phyloP scores from a whole-genome alignment of 2,329 filamentous ascomycete species.

The Alternaria gaisen region DNA sequence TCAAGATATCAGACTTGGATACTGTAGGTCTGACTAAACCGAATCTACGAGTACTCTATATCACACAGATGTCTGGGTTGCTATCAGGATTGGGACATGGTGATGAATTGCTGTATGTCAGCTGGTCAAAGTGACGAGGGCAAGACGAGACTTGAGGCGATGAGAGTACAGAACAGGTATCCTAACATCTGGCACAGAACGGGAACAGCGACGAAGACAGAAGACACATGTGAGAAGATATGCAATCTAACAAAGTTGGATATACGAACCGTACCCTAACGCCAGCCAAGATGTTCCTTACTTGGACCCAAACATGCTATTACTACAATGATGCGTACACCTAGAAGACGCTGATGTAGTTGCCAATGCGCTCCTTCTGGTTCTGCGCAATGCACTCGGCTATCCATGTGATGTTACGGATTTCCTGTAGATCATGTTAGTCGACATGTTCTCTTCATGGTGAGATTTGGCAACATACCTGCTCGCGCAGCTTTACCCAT shows the following conservation, averaged over 20 bases:
- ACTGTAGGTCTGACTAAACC: too few species aligned
- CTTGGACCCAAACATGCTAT: constrained; percentile 39
- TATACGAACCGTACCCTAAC: constrained; percentile 45
- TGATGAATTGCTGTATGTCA: too few species aligned
- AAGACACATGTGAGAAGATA: constrained; percentile 16
- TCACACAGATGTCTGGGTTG: too few species aligned
- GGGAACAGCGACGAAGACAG: background rate
- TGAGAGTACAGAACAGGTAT: too few species aligned
- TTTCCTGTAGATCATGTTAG: constrained; percentile 72
- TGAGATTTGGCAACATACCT: constrained; percentile 68
- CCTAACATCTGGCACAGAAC: too few species aligned
- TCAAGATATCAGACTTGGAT: too few species aligned
- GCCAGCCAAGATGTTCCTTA: constrained; percentile 39
- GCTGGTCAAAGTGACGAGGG: too few species aligned
- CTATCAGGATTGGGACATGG: too few species aligned
- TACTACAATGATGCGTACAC: constrained; percentile 28
- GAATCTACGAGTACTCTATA: too few species aligned
- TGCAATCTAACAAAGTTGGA: constrained; percentile 34
- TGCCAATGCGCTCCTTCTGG: constrained; percentile 98
- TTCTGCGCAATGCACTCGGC: constrained; percentile 99
- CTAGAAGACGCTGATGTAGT: constrained; percentile 94
- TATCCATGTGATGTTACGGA: constrained; percentile 99
- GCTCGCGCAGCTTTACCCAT: constrained; percentile 96
- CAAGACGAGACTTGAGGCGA: too few species aligned
- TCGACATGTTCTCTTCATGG: background rate